phyloP scores from a whole-genome alignment of 768 basidiomycete genomes.

The Tylopilus intermedius region DNA sequence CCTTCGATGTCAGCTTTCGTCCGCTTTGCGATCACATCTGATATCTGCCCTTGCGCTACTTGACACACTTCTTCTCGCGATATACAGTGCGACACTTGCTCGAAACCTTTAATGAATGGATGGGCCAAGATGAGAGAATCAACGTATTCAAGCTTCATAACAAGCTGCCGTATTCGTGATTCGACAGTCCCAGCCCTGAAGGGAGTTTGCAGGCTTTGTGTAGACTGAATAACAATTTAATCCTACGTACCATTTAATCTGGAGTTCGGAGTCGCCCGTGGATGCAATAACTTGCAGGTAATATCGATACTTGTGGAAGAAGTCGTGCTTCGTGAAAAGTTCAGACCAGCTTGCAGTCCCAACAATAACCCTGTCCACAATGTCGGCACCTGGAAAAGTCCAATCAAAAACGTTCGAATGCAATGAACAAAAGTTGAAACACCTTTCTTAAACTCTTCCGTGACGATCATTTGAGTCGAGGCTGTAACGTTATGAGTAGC shows the following conservation, averaged over 20 bases:
- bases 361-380: slow-evolving; percentile 88
- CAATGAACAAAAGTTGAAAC: neutral
- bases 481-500: slow-evolving; percentile 96
- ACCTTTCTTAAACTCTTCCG: slow-evolving; percentile 94
- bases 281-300: slow-evolving; percentile 95
- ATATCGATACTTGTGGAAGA: slow-evolving; percentile 94
- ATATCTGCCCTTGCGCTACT: slow-evolving; percentile 85
- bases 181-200: slow-evolving; percentile 94
- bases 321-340: slow-evolving; percentile 92
- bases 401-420: slow-evolving; percentile 8
- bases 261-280: slow-evolving; percentile 74
- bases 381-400: slow-evolving; percentile 67
- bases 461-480: slow-evolving; percentile 95
- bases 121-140: slow-evolving; percentile 89
- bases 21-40: slow-evolving; percentile 64
- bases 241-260: slow-evolving; percentile 80
- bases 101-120: slow-evolving; percentile 92
- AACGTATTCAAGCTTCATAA: slow-evolving; percentile 96
- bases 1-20: slow-evolving; percentile 75
- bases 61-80: slow-evolving; percentile 82
- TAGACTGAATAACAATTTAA: neutral
- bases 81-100: slow-evolving; percentile 78
- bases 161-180: slow-evolving; percentile 89
- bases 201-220: slow-evolving; percentile 11
- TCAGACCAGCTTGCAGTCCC: slow-evolving; percentile 85